These are phyloP conservation scores for Kitagawia praeruptora DNA, from an alignment of 129 eudicot species.

Conservation along the genomic window DNA sequence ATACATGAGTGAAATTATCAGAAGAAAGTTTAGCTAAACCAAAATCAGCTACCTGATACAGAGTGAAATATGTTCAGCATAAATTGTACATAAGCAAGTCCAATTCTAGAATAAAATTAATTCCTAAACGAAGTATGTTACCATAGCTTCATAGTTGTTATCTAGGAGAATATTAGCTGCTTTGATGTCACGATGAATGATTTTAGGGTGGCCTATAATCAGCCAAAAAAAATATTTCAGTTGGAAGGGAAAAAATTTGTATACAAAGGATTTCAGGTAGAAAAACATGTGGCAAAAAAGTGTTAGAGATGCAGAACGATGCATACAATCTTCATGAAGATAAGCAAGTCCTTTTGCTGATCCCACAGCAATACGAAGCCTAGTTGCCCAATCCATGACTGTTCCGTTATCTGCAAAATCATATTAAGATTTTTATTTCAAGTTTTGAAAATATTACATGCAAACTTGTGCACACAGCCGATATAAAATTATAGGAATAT, in stretches of 20 bases:
- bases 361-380: slow-evolving; percentile 52
- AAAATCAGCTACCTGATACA: slow-evolving; percentile 81
- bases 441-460: background rate
- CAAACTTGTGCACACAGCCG: background rate
- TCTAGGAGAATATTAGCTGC: slow-evolving; percentile 88
- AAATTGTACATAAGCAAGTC: background rate
- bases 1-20: slow-evolving; percentile 78
- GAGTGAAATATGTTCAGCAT: background rate
- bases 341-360: slow-evolving; percentile 57
- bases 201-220: slow-evolving; percentile 62
- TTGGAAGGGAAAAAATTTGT: background rate
- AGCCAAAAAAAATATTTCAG: slow-evolving; percentile 6
- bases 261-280: background rate
- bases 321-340: slow-evolving; percentile 58
- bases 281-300: background rate
- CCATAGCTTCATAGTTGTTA: slow-evolving; percentile 77
- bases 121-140: slow-evolving; percentile 11
- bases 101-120: background rate
- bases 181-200: slow-evolving; percentile 93
- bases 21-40: slow-evolving; percentile 87
- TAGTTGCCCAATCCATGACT: slow-evolving; percentile 33
- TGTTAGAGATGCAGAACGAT: background rate
- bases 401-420: slow-evolving; percentile 28
- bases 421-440: background rate
- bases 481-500: background rate